These are phyloP conservation scores for Pyrenochaeta sp. DNA, from an alignment of 2,329 filamentous ascomycete genomes.

Conservation along the genomic window DNA sequence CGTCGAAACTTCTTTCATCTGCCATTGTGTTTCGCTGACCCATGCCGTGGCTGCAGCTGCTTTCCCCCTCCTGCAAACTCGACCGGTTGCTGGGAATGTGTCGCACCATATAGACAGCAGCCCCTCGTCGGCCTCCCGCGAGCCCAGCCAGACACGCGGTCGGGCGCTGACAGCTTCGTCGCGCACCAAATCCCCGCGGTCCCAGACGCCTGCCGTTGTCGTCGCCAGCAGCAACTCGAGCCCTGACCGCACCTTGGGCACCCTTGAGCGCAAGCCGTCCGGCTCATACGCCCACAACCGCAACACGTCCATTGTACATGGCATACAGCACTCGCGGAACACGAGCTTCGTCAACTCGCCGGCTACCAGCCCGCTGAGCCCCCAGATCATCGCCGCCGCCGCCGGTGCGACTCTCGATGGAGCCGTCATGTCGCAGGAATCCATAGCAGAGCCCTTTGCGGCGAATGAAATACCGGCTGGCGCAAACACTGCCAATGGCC, in stretches of 20 bases:
- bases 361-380: conserved; percentile 82
- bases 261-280: conserved; percentile 60
- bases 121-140: conserved; percentile 47
- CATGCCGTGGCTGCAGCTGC: conserved; percentile 45
- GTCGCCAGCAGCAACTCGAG: conserved; percentile 46
- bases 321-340: conserved; percentile 90
- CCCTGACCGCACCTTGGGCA: conserved; percentile 46
- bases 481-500: conserved; percentile 18
- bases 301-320: conserved; percentile 96
- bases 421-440: conserved; percentile 52
- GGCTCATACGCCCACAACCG: conserved; percentile 85
- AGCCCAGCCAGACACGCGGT: conserved; percentile 56
- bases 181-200: conserved; percentile 55
- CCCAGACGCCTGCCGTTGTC: conserved; percentile 52
- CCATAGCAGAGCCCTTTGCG: conserved; percentile 47
- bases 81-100: conserved; percentile 48
- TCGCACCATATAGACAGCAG: conserved; percentile 48
- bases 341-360: conserved; percentile 83
- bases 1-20: conserved; percentile 24
- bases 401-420: conserved; percentile 48
- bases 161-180: conserved; percentile 55
- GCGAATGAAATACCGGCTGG: conserved; percentile 36
- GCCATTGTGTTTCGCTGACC: conserved; percentile 40
- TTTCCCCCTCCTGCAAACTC: conserved; percentile 51
- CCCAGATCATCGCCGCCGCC: conserved; percentile 76